phyloP scores from a whole-genome alignment of 306 rosid species.

The Cicer bijugum region DNA sequence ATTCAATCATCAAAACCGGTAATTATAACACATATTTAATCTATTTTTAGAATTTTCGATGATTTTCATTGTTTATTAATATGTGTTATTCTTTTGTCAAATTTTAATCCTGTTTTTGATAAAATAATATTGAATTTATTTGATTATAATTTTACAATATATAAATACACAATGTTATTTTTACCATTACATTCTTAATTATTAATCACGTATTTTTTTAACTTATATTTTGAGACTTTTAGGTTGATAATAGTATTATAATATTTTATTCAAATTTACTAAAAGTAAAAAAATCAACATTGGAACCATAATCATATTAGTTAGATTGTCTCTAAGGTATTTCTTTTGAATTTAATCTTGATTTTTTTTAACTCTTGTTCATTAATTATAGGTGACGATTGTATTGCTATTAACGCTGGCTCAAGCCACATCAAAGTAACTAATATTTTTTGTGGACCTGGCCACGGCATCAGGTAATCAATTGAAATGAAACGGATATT shows the following conservation, averaged over 20 bases:
- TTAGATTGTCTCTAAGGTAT: no score
- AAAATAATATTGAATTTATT: neutral
- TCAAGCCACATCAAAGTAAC: constrained; percentile 48
- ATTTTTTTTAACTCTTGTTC: neutral
- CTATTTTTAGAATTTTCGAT: neutral
- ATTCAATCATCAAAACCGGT: constrained; percentile 51
- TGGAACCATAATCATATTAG: neutral
- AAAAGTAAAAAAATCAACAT: no score
- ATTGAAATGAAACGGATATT: neutral
- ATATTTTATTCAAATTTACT: no score
- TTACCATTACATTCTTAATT: no score
- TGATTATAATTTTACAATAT: neutral
- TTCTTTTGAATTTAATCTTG: neutral
- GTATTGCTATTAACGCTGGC: constrained; percentile 55
- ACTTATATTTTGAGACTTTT: no score
- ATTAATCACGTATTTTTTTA: no score
- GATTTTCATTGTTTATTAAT: no score
- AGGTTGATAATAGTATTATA: neutral
- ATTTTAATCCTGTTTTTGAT: neutral
- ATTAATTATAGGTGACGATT: constrained; percentile 58
- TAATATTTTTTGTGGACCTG: constrained; percentile 58
- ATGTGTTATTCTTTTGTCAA: neutral
- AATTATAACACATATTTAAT: neutral
- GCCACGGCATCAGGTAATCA: constrained; percentile 62
- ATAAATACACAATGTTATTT: no score